phyloP scores from a whole-genome alignment of 2,329 filamentous ascomycete species.

The Leptodontidium sp. region DNA sequence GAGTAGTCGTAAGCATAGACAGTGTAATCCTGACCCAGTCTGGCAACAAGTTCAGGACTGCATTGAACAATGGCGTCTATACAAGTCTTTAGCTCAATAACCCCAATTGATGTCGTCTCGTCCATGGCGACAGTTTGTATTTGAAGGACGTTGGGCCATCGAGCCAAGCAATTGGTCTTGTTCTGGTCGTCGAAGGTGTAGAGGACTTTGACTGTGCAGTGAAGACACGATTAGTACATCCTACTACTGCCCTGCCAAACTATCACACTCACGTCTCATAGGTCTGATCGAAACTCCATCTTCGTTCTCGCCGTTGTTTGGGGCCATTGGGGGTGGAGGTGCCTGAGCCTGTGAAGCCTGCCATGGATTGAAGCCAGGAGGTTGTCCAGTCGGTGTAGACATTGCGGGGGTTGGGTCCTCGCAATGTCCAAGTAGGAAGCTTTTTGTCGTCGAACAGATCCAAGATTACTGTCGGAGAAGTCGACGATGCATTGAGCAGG shows the following conservation, averaged over 20 bases:
- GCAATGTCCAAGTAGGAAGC: slow-evolving; percentile 32
- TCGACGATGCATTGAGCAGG: slow-evolving; percentile 37
- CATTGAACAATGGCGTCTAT: slow-evolving; percentile 79
- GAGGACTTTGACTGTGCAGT: slow-evolving; percentile 82
- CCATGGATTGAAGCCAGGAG: slow-evolving; percentile 32
- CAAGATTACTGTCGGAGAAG: slow-evolving; percentile 27
- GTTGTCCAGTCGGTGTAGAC: slow-evolving; percentile 41
- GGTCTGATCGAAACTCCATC: slow-evolving; percentile 60
- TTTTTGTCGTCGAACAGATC: slow-evolving; percentile 32
- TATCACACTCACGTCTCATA: slow-evolving; percentile 69
- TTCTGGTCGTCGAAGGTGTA: slow-evolving; percentile 94
- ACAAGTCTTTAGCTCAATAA: slow-evolving; percentile 87
- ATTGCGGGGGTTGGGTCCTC: slow-evolving; percentile 38
- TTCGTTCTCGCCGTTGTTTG: slow-evolving; percentile 47
- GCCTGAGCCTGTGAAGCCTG: slow-evolving; percentile 33
- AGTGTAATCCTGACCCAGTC: slow-evolving; percentile 82
- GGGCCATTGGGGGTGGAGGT: slow-evolving; percentile 30
- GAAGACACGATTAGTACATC: slow-evolving; percentile 34
- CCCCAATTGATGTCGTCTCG: slow-evolving; percentile 80
- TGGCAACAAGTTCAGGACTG: slow-evolving; percentile 86
- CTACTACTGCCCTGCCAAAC: not conserved
- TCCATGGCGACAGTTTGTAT: slow-evolving; percentile 85
- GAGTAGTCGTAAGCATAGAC: slow-evolving; percentile 98
- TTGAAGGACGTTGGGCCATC: slow-evolving; percentile 80
- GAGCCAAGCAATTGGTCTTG: slow-evolving; percentile 88